Evolutionary conservation across 768 basidiomycete genomes (phyloP).

Genomic region (Boletellus emodensis): DNA sequence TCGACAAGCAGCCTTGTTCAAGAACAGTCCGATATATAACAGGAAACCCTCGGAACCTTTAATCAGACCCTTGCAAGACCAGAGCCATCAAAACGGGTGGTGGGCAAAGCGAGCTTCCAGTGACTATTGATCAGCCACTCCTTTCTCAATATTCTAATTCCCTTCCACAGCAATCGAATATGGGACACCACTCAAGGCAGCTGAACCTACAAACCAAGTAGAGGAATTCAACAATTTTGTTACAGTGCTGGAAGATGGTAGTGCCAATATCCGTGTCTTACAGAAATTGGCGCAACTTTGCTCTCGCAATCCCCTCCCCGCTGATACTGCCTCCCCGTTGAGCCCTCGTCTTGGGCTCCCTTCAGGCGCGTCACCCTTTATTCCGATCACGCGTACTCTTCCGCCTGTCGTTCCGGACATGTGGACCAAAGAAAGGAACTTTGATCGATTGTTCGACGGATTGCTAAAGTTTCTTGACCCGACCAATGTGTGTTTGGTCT

Average conservation of each 20-base stretch:
- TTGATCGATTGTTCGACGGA: conserved; percentile 65
- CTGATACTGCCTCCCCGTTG: conserved; percentile 44
- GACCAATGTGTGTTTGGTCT: conserved; percentile 46
- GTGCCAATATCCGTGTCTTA: conserved; percentile 50
- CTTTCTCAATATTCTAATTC: conserved; percentile 8
- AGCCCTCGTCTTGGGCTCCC: conserved; percentile 51
- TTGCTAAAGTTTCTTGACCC: conserved; percentile 62
- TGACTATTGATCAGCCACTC: conserved; percentile 36
- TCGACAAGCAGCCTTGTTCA: conserved; percentile 74
- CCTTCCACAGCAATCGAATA: conserved; percentile 37
- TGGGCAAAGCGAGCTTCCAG: conserved; percentile 75
- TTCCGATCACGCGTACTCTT: conserved; percentile 33
- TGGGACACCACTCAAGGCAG: conserved; percentile 41
- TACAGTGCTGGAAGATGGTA: conserved; percentile 47
- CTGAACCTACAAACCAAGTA: conserved; percentile 37
- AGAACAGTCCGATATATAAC: conserved; percentile 71
- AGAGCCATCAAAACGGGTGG: conserved; percentile 73
- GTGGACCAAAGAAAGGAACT: conserved; percentile 70
- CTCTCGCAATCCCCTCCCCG: conserved; percentile 48
- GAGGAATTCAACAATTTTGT: conserved; percentile 55
- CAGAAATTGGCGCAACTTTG: conserved; percentile 67
- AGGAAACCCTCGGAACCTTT: conserved; percentile 50
- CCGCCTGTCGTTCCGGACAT: conserved; percentile 50
- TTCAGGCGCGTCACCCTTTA: conserved; percentile 56
- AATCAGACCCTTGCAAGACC: conserved; percentile 64